Conservation (phyloP, 805 yeast genomes). For the Ogataea ramenticola region DNA sequence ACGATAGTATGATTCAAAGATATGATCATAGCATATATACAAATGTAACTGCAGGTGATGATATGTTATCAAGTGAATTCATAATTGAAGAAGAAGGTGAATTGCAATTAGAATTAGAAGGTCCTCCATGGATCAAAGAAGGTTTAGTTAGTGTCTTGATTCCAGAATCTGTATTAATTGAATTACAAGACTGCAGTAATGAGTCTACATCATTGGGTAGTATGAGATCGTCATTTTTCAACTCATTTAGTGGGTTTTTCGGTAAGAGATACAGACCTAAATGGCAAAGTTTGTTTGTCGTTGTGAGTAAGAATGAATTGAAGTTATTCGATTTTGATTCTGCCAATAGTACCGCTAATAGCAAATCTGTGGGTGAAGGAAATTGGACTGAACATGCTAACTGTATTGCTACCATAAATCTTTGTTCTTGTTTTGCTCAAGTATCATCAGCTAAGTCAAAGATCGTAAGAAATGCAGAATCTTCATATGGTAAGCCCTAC, state of each 20-base stretch:
- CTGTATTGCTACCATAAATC: conserved; percentile 43
- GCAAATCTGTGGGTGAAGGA: conserved; percentile 36
- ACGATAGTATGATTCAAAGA: conserved; percentile 2
- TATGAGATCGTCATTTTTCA: neutral
- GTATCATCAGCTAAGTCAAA: conserved; percentile 28
- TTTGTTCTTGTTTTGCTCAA: conserved; percentile 46
- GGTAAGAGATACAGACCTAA: conserved; percentile 10
- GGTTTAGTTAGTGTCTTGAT: conserved; percentile 43
- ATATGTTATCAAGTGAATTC: neutral
- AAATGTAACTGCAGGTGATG: neutral
- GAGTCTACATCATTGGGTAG: too few relatives aligned
- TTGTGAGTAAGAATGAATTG: conserved; percentile 60
- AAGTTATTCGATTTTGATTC: conserved; percentile 45
- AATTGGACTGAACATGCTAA: conserved; percentile 64
- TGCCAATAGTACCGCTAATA: conserved; percentile 6
- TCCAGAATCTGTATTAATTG: conserved; percentile 23
- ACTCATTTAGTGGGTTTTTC: neutral
- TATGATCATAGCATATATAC: neutral
- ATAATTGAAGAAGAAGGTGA: conserved; percentile 40
- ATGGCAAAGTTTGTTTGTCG: conserved; percentile 52
- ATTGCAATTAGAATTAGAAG: conserved; percentile 53
- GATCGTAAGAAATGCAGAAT: conserved; percentile 10
- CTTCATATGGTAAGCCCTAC: conserved; percentile 13
- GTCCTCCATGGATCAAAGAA: conserved; percentile 76
- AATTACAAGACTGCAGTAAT: conserved; percentile 21